phyloP scores from a whole-genome alignment of 2,329 filamentous ascomycete genomes.

The Penicillium sp. region DNA sequence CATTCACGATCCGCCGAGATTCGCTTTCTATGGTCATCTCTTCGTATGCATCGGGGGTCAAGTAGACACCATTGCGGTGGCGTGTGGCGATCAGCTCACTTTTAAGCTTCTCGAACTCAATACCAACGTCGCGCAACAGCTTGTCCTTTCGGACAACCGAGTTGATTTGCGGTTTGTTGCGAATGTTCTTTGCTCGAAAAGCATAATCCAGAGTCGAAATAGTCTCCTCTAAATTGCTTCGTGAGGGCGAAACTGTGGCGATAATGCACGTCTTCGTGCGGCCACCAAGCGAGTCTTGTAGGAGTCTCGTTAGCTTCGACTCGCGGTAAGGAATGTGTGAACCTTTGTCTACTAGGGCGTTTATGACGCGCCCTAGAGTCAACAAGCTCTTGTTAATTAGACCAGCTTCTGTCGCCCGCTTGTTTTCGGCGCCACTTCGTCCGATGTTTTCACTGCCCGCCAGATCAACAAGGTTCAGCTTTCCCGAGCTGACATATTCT shows the following conservation, averaged over 20 bases:
- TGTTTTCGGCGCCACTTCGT: constrained; percentile 94
- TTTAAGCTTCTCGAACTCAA: constrained; percentile 91
- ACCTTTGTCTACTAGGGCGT: constrained; percentile 86
- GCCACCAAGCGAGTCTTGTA: constrained; percentile 95
- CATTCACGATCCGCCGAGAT: constrained; percentile 81
- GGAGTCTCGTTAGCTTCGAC: constrained; percentile 87
- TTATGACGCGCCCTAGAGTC: constrained; percentile 93
- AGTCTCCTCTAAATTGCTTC: constrained; percentile 93
- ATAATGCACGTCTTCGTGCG: constrained; percentile 98
- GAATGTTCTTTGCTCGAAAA: constrained; percentile 96
- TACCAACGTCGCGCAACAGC: constrained; percentile 80
- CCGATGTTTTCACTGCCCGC: constrained; percentile 98
- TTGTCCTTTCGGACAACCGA: constrained; percentile 91
- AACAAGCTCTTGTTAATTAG: constrained; percentile 97
- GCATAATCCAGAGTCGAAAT: constrained; percentile 98
- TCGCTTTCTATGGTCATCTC: constrained; percentile 90
- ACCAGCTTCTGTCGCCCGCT: constrained; percentile 90
- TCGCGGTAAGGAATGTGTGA: constrained; percentile 88
- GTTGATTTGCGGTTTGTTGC: constrained; percentile 95
- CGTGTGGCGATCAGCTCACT: constrained; percentile 88
- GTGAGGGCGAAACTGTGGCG: constrained; percentile 89
- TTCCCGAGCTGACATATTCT: constrained; percentile 85
- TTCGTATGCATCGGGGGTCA: constrained; percentile 84
- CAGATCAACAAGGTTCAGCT: constrained; percentile 93
- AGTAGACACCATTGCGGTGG: constrained; percentile 90